These are phyloP conservation scores for Solanum gandarillasii DNA, from an alignment of 257 asterid genomes.

Conservation along the genomic window DNA sequence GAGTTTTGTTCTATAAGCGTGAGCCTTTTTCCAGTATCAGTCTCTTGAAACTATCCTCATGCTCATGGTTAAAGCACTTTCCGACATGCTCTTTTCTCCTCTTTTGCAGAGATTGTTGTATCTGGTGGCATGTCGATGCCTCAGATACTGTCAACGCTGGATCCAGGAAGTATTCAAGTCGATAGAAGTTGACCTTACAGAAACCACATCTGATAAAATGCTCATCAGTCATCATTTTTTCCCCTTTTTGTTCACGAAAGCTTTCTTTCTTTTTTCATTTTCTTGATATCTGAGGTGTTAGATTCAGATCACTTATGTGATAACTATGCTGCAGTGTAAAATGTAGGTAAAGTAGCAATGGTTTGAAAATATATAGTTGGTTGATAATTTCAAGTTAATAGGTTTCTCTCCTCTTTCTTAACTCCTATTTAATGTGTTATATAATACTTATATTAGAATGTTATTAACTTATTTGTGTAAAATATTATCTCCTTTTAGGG, in stretches of 20 bases:
- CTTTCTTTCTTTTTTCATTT: background rate
- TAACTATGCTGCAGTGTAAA: background rate
- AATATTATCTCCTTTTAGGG: background rate
- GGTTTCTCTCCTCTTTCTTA: background rate
- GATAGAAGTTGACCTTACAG: slow-evolving; percentile 25
- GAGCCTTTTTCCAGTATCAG: background rate
- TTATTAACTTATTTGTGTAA: background rate
- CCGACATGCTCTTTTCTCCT: background rate
- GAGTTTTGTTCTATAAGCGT: background rate
- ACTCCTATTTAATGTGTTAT: background rate
- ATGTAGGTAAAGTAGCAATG: slow-evolving; percentile 6
- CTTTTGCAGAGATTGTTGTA: slow-evolving; percentile 33
- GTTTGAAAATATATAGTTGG: slow-evolving; percentile 11
- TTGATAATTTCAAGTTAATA: background rate
- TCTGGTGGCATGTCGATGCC: slow-evolving; percentile 58
- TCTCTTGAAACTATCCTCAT: background rate
- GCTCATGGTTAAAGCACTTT: background rate
- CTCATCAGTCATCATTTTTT: background rate
- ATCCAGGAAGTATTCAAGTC: slow-evolving; percentile 11
- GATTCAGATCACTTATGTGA: slow-evolving; percentile 1
- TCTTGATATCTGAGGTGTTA: background rate
- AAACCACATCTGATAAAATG: background rate
- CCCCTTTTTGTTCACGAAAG: background rate
- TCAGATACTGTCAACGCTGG: slow-evolving; percentile 28
- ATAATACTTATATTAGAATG: background rate